Percentiles rank a stretch among this genome's conserved stretches.
These are phyloP conservation scores for Venturia carpophila DNA, from an alignment of 2,329 filamentous ascomycete species.

Conservation along the genomic window DNA sequence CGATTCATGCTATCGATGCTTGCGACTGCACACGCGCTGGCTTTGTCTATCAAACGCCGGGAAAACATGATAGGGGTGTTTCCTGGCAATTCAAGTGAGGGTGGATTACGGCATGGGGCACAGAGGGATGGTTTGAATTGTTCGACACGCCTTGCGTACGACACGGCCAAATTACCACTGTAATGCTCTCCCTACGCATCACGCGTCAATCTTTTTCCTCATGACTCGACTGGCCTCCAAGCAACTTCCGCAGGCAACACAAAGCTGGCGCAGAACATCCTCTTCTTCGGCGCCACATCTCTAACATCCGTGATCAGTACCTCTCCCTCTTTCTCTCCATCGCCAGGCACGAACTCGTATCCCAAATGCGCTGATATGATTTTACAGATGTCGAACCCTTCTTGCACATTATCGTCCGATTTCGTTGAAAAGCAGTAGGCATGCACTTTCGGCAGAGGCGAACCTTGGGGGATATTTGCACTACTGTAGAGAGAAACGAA, in stretches of 20 bases:
- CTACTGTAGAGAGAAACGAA: conserved; percentile 70
- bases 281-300: conserved; percentile 85
- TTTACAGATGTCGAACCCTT: conserved; percentile 53
- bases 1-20: too few species aligned
- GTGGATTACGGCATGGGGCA: too few species aligned
- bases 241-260: conserved; percentile 75
- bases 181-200: too few species aligned
- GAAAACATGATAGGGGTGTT: too few species aligned
- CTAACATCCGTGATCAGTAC: conserved; percentile 59
- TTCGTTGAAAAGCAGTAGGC: conserved; percentile 92
- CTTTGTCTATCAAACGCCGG: too few species aligned
- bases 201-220: too few species aligned
- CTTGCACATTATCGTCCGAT: conserved; percentile 61
- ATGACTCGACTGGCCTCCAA: conserved; percentile 31
- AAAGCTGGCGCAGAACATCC: conserved; percentile 95
- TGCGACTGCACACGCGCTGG: too few species aligned
- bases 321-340: conserved; percentile 51
- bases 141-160: too few species aligned
- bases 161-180: too few species aligned
- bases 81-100: too few species aligned
- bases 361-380: conserved; percentile 57
- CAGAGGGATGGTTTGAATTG: too few species aligned
- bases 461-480: conserved; percentile 29
- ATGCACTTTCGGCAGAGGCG: conserved; percentile 71
- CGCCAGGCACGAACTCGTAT: conserved; percentile 49